These are phyloP conservation scores for Paramecium octaurelia DNA, from an alignment of 73 alveolate species.

Conservation along the genomic window DNA sequence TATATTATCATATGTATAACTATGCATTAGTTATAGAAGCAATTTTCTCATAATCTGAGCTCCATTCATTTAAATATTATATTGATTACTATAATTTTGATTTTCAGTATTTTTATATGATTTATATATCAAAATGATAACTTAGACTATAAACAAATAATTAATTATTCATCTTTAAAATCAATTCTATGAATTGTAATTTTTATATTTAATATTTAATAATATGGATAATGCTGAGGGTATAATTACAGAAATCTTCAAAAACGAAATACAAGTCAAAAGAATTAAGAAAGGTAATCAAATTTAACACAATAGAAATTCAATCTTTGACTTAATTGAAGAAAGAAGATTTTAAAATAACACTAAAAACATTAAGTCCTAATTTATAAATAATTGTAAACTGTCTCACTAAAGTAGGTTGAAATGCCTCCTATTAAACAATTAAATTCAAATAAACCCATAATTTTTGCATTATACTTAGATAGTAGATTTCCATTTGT, in stretches of 20 bases:
- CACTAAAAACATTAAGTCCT: not conserved
- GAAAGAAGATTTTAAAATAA: not conserved
- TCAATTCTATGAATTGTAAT: not conserved
- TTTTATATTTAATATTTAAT: not conserved
- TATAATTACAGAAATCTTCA: not conserved
- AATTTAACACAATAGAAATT: not conserved
- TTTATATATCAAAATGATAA: no score
- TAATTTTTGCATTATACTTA: not conserved
- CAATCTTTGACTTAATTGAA: not conserved
- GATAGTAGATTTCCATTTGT: conserved; percentile 27
- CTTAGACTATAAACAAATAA: not conserved
- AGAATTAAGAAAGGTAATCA: conserved; percentile 23
- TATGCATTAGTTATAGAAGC: not conserved
- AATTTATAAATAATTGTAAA: not conserved
- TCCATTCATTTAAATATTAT: not conserved
- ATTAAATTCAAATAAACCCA: not conserved
- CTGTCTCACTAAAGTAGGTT: not conserved
- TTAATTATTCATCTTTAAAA: not conserved
- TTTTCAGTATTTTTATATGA: not conserved
- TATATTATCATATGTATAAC: not conserved
- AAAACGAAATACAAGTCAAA: conserved; percentile 30
- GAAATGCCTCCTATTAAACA: not conserved
- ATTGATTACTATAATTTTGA: not conserved
- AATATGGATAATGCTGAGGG: not conserved
- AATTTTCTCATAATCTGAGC: not conserved